A percentile compares a stretch with the other conserved stretches of the same genome.
phyloP scores from a whole-genome alignment of 345 rosid genomes.

The Populus ilicifolia region DNA sequence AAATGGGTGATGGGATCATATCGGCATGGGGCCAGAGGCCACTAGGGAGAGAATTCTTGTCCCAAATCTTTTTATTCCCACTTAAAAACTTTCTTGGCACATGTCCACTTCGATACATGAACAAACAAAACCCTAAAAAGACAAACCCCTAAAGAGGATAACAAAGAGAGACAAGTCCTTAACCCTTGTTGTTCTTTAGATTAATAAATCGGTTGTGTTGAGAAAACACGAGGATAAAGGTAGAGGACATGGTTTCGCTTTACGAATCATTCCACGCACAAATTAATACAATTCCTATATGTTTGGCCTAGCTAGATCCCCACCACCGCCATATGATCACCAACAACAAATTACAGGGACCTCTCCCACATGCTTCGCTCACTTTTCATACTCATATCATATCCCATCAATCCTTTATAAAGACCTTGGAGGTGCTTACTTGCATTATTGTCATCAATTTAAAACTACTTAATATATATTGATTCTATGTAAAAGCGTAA shows the following conservation, averaged over 20 bases:
- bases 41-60: slow-evolving; percentile 32
- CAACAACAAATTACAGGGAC: neutral
- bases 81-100: neutral
- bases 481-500: neutral
- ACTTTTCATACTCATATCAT: neutral
- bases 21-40: slow-evolving; percentile 28
- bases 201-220: neutral
- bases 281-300: neutral
- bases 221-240: slow-evolving; percentile 10
- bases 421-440: neutral
- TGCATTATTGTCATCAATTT: neutral
- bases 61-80: slow-evolving; percentile 23
- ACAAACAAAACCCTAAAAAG: slow-evolving; percentile 27
- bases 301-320: neutral
- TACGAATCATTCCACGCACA: slow-evolving; percentile 21
- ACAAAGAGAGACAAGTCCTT: slow-evolving; percentile 23
- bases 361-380: neutral
- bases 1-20: slow-evolving; percentile 11
- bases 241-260: slow-evolving; percentile 24
- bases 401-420: neutral
- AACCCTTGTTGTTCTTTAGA: slow-evolving; percentile 4
- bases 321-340: neutral
- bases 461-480: neutral
- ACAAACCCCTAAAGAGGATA: slow-evolving; percentile 21
- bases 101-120: slow-evolving; percentile 9